Percentiles rank a stretch among this genome's conserved stretches.
Evolutionary conservation across 768 basidiomycete genomes (phyloP).

Genomic region (Naganishia onofrii): DNA sequence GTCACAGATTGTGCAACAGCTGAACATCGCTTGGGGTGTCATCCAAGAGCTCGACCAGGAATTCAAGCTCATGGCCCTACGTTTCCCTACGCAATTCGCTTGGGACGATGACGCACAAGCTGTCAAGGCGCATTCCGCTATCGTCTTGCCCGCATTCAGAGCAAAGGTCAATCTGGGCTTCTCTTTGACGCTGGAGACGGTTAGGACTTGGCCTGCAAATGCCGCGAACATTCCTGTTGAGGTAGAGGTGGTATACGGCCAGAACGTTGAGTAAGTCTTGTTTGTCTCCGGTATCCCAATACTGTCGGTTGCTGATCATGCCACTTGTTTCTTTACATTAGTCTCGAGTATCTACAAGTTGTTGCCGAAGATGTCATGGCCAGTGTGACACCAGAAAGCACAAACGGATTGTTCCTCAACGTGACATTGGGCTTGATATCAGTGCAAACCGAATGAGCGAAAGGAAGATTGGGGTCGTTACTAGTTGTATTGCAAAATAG

Average conservation of each 20-base stretch:
- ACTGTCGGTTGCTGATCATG: neutral
- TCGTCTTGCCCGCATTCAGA: constrained; percentile 34
- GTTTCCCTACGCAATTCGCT: constrained; percentile 37
- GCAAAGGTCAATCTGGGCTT: constrained; percentile 38
- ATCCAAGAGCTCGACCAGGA: constrained; percentile 42
- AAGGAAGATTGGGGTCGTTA: too few species aligned
- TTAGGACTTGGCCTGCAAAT: constrained; percentile 37
- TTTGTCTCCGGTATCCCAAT: neutral
- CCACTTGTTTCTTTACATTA: neutral
- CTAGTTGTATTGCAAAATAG: constrained; percentile 9
- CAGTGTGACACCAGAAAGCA: constrained; percentile 22
- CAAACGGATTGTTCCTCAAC: constrained; percentile 14
- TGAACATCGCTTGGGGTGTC: constrained; percentile 41
- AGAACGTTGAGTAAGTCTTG: constrained; percentile 16
- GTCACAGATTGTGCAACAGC: constrained; percentile 39
- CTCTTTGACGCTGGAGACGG: constrained; percentile 24
- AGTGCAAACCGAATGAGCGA: constrained; percentile 19
- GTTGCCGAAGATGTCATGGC: constrained; percentile 24
- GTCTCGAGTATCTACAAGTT: constrained; percentile 17
- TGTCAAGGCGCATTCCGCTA: constrained; percentile 17
- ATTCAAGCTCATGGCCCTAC: constrained; percentile 37
- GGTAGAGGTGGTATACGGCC: constrained; percentile 7
- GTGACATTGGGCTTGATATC: constrained; percentile 12
- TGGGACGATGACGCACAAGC: neutral
- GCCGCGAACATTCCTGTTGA: constrained; percentile 11